Percentiles rank a stretch among this genome's conserved stretches.
These are phyloP conservation scores for Tylopilus sp. DNA, from an alignment of 1,284 basidiomycete species.

Conservation along the genomic window DNA sequence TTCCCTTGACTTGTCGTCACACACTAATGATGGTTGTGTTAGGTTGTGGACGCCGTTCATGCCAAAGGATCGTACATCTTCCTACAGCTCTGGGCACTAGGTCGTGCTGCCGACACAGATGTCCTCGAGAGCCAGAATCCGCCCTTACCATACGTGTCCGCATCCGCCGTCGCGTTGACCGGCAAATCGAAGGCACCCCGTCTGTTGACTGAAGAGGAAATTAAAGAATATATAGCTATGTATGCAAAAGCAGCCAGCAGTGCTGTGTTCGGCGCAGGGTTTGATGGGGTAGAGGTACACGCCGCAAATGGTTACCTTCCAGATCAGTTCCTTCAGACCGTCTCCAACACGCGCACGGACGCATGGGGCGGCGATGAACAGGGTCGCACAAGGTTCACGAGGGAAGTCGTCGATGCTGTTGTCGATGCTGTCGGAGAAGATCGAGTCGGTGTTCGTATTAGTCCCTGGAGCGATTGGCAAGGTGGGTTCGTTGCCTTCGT, in stretches of 20 bases:
- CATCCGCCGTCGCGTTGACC: constrained; percentile 55
- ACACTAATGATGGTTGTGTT: not conserved
- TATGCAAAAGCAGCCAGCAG: constrained; percentile 36
- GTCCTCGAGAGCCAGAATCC: constrained; percentile 40
- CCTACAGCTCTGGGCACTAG: constrained; percentile 57
- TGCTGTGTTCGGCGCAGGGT: constrained; percentile 34
- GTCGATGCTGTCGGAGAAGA: constrained; percentile 4
- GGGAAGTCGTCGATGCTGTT: constrained; percentile 5
- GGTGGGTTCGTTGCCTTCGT: constrained; percentile 31
- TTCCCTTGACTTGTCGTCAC: not conserved
- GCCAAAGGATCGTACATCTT: constrained; percentile 52
- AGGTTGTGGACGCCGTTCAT: constrained; percentile 54
- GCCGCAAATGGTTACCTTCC: constrained; percentile 32
- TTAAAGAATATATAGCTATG: constrained; percentile 34
- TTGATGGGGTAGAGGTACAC: constrained; percentile 43
- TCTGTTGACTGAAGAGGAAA: constrained; percentile 46
- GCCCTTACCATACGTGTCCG: constrained; percentile 44
- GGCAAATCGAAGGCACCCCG: constrained; percentile 30
- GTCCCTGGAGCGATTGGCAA: constrained; percentile 4
- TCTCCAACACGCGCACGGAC: constrained; percentile 6
- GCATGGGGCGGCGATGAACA: constrained; percentile 9
- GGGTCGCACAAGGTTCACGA: constrained; percentile 1
- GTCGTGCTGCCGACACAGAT: constrained; percentile 43
- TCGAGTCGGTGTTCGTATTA: constrained; percentile 2
- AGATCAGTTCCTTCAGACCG: constrained; percentile 5